phyloP scores from a whole-genome alignment of 2,329 filamentous ascomycete genomes.

The Diaporthe velutina region DNA sequence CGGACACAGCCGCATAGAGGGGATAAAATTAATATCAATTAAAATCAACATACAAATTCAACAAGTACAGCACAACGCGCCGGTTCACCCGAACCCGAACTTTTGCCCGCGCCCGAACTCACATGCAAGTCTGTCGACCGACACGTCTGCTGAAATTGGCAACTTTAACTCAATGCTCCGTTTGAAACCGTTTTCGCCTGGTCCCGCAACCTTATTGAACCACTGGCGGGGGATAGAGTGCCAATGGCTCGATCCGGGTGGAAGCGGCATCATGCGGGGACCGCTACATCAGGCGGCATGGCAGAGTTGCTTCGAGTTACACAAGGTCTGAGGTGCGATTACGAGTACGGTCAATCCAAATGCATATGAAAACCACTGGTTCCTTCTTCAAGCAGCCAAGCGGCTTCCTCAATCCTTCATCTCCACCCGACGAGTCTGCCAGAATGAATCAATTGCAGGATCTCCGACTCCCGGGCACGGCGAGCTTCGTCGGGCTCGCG shows the following conservation, averaged over 20 bases:
- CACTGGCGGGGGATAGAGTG: background rate
- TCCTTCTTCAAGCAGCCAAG: background rate
- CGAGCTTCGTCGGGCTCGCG: background rate
- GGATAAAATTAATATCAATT: background rate
- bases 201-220: background rate
- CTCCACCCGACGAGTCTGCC: background rate
- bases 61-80: background rate
- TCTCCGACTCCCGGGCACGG: background rate
- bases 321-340: background rate
- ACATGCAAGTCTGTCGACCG: background rate
- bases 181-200: conserved; percentile 1
- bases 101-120: background rate
- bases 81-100: background rate
- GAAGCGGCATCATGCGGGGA: background rate
- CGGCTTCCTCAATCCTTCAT: background rate
- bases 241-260: background rate
- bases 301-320: background rate
- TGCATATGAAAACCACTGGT: background rate
- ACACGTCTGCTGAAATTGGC: background rate
- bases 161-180: background rate
- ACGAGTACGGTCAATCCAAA: background rate
- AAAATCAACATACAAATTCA: background rate
- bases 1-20: too few species aligned
- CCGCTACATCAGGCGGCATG: background rate
- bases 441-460: background rate